These are phyloP conservation scores for Talaromyces verruculosus DNA, from an alignment of 2,329 filamentous ascomycete genomes.

Conservation along the genomic window DNA sequence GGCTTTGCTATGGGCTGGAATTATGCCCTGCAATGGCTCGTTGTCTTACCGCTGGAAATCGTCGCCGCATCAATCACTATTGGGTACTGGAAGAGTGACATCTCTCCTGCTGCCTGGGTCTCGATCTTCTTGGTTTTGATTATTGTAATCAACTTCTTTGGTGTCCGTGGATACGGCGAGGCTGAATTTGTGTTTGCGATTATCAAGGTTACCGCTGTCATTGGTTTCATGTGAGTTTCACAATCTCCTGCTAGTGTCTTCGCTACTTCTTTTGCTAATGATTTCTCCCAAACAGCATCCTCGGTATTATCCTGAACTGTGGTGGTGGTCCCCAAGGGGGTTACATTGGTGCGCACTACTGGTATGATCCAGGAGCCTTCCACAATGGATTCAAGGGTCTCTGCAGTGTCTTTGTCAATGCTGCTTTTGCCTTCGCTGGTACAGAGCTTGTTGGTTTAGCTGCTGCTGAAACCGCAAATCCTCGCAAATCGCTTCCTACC, in stretches of 20 bases:
- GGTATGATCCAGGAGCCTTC: constrained; percentile 73
- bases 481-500: constrained; percentile 71
- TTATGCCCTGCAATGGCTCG: constrained; percentile 85
- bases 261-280: constrained; percentile 2
- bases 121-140: constrained; percentile 76
- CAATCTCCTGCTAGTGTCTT: constrained; percentile 23
- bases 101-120: constrained; percentile 74
- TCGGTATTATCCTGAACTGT: constrained; percentile 82
- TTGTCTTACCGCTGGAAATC: constrained; percentile 79
- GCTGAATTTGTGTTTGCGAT: constrained; percentile 85
- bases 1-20: constrained; percentile 97
- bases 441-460: constrained; percentile 63
- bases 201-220: constrained; percentile 80
- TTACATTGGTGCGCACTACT: constrained; percentile 79
- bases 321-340: constrained; percentile 71
- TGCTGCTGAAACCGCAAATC: constrained; percentile 59
- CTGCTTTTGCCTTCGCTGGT: constrained; percentile 62
- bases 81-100: constrained; percentile 68
- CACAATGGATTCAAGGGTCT: constrained; percentile 68
- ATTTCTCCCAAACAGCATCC: constrained; percentile 56
- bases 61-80: constrained; percentile 84
- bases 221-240: constrained; percentile 75
- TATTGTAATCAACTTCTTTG: constrained; percentile 80
- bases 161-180: constrained; percentile 85
- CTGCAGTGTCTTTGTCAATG: constrained; percentile 63